These are phyloP conservation scores for Penicillium occitanis DNA, from an alignment of 2,329 filamentous ascomycete genomes.

Conservation along the genomic window DNA sequence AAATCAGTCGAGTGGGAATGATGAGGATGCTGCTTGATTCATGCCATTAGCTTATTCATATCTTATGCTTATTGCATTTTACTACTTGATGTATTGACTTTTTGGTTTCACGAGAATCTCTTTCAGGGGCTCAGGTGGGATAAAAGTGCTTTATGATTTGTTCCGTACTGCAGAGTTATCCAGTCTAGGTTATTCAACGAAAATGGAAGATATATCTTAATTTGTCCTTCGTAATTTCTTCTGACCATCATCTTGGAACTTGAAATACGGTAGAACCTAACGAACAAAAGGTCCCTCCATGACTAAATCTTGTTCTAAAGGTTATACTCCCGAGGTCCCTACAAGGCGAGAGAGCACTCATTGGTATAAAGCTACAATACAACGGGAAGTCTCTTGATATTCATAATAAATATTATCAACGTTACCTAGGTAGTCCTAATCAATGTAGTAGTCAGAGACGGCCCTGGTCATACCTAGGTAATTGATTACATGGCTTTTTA, in stretches of 20 bases:
- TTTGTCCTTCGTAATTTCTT: background rate
- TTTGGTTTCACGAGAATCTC: background rate
- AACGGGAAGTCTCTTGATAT: no score
- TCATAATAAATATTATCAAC: no score
- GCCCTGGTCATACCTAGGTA: no score
- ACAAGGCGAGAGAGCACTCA: no score
- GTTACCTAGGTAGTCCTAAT: no score
- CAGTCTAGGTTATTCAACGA: background rate
- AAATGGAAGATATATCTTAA: background rate
- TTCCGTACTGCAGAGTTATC: background rate
- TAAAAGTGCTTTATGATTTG: constrained; percentile 1
- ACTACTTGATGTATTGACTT: background rate
- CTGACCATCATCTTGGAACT: background rate
- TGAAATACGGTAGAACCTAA: background rate
- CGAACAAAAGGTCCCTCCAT: background rate
- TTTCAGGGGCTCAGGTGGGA: background rate
- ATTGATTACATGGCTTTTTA: no score
- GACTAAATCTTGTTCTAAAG: no score
- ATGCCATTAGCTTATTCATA: background rate
- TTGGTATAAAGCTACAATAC: no score
- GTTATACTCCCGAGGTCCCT: no score
- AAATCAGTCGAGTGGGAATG: background rate
- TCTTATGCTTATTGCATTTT: background rate
- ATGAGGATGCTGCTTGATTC: constrained; percentile 6
- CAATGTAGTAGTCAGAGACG: no score